These are phyloP conservation scores for Handroanthus guayacan DNA, from an alignment of 257 asterid genomes.

Conservation along the genomic window DNA sequence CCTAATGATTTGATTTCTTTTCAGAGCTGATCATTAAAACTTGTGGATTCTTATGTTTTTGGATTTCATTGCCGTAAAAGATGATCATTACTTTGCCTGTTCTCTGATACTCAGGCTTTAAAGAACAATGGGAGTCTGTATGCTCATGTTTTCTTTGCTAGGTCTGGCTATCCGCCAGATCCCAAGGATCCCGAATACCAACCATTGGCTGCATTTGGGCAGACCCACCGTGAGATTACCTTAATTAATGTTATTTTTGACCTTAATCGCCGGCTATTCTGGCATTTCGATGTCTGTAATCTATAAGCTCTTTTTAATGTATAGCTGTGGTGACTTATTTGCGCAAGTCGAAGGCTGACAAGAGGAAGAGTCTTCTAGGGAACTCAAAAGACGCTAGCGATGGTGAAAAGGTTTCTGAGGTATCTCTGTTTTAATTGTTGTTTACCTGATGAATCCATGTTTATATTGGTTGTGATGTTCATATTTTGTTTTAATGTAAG, in stretches of 20 bases:
- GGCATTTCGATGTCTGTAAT: slow-evolving; percentile 27
- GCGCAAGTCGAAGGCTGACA: slow-evolving; percentile 80
- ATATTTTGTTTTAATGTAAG: background rate
- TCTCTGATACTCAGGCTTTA: slow-evolving; percentile 58
- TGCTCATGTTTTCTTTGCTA: slow-evolving; percentile 94
- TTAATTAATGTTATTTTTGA: slow-evolving; percentile 1
- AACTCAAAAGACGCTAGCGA: slow-evolving; percentile 50
- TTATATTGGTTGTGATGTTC: slow-evolving; percentile 13
- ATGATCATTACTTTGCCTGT: slow-evolving; percentile 9
- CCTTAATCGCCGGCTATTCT: background rate
- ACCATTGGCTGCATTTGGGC: slow-evolving; percentile 88
- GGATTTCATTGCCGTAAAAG: background rate
- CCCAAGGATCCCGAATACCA: slow-evolving; percentile 92
- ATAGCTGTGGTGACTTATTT: slow-evolving; percentile 81
- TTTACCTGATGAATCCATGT: slow-evolving; percentile 20
- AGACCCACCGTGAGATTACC: slow-evolving; percentile 67
- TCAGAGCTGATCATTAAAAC: slow-evolving; percentile 14
- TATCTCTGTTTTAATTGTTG: slow-evolving; percentile 33
- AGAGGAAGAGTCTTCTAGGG: slow-evolving; percentile 86
- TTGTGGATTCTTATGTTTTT: slow-evolving; percentile 9
- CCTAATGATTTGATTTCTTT: slow-evolving; percentile 16
- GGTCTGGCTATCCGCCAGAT: slow-evolving; percentile 91
- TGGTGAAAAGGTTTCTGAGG: slow-evolving; percentile 52
- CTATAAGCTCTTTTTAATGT: slow-evolving; percentile 31
- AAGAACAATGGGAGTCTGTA: slow-evolving; percentile 90